Percentiles rank a stretch among this genome's conserved stretches.
These are phyloP conservation scores for Acacia concinna DNA, from an alignment of 331 rosid genomes.

Conservation along the genomic window DNA sequence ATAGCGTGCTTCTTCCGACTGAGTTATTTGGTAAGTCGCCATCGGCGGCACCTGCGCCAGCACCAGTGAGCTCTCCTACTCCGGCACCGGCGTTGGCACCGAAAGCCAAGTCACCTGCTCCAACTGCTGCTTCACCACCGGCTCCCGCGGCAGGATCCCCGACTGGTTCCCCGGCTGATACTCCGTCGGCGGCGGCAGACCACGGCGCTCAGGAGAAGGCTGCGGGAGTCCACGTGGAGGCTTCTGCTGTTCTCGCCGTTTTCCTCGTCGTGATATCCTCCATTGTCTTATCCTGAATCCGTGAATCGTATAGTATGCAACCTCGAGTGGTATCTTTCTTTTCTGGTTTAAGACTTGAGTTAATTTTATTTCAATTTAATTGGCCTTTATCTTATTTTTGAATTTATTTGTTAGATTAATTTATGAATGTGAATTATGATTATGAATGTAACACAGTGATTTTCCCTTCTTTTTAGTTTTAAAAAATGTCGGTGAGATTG, in stretches of 20 bases:
- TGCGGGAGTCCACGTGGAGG: constrained; percentile 48
- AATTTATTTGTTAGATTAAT: constrained; percentile 21
- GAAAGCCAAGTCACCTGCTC: constrained; percentile 52
- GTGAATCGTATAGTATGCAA: constrained; percentile 31
- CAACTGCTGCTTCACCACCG: constrained; percentile 67
- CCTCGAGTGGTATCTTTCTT: neutral
- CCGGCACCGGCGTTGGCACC: constrained; percentile 66
- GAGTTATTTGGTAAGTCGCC: constrained; percentile 77
- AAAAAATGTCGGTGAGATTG: neutral
- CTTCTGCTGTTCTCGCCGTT: constrained; percentile 38
- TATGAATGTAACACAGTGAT: constrained; percentile 19
- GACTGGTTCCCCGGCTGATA: constrained; percentile 48
- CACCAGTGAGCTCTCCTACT: constrained; percentile 50
- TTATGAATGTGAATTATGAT: constrained; percentile 23
- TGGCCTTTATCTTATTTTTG: constrained; percentile 15
- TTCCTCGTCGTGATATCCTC: constrained; percentile 43
- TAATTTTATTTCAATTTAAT: neutral
- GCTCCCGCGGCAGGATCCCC: constrained; percentile 64
- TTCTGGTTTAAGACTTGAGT: neutral
- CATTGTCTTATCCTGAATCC: constrained; percentile 49
- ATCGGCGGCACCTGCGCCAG: constrained; percentile 70
- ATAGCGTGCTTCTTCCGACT: constrained; percentile 63
- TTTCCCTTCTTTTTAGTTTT: neutral
- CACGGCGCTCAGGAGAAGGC: constrained; percentile 38
- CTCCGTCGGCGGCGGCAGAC: constrained; percentile 52